phyloP scores from a whole-genome alignment of 1,284 basidiomycete genomes.

The Tetrapyrgos nigripes region DNA sequence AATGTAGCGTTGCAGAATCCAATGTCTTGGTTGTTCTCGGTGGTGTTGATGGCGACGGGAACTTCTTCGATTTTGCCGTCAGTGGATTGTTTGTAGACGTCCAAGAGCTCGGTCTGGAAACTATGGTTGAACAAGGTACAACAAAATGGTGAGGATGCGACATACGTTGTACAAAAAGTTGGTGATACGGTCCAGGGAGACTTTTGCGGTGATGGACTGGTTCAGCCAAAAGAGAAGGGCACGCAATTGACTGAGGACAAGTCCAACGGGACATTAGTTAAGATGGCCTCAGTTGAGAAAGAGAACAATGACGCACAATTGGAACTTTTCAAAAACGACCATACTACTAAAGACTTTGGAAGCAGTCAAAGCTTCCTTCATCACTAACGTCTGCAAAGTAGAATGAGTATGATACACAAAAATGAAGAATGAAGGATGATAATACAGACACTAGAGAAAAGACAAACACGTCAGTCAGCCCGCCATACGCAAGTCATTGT shows the following conservation, averaged over 20 bases:
- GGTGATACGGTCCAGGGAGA: conserved; percentile 25
- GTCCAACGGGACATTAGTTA: too few species aligned
- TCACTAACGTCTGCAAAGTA: conserved; percentile 37
- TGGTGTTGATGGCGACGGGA: background rate
- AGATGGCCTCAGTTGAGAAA: background rate
- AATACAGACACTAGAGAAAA: background rate
- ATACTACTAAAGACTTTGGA: conserved; percentile 28
- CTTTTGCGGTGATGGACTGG: conserved; percentile 22
- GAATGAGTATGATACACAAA: background rate
- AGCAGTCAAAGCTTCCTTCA: conserved; percentile 37
- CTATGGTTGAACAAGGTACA: background rate
- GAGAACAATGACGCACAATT: background rate
- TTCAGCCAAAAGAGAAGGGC: conserved; percentile 20
- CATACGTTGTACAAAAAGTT: conserved; percentile 9
- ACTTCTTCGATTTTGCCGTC: background rate
- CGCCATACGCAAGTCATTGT: background rate
- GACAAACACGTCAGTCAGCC: background rate
- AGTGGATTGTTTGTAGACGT: background rate
- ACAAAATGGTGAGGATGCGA: background rate
- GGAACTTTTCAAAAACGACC: conserved; percentile 28
- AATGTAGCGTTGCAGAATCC: conserved; percentile 32
- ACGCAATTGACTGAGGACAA: conserved; percentile 3
- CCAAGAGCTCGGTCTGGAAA: conserved; percentile 10
- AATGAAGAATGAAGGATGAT: background rate
- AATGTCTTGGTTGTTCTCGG: conserved; percentile 18